A percentile compares a stretch with the other conserved stretches of the same genome.
phyloP scores from a whole-genome alignment of 345 rosid species.

The Linum usitatissimum region DNA sequence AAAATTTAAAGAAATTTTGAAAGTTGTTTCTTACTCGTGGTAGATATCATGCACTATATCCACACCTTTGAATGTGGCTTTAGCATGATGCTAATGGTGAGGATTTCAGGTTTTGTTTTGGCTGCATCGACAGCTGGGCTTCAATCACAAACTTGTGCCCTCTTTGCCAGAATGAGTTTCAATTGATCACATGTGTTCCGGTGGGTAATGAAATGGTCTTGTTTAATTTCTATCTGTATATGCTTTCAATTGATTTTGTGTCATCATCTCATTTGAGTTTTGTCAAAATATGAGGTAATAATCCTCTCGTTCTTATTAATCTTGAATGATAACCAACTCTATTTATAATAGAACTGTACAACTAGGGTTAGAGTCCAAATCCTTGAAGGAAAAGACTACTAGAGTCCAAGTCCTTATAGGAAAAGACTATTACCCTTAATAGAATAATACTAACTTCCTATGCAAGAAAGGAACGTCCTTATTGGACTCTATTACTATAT shows the following conservation, averaged over 20 bases:
- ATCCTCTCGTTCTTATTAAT: too few relatives aligned
- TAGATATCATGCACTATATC: neutral
- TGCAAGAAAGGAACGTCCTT: too few relatives aligned
- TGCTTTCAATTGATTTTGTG: neutral
- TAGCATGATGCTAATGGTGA: constrained; percentile 10
- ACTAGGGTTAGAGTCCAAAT: too few relatives aligned
- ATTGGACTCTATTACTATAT: too few relatives aligned
- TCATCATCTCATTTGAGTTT: neutral
- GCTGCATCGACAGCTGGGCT: constrained; percentile 97
- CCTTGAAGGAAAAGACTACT: too few relatives aligned
- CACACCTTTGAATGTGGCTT: constrained; percentile 11
- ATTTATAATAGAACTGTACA: too few relatives aligned
- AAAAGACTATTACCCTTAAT: too few relatives aligned
- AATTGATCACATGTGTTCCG: constrained; percentile 88
- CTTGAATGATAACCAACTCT: too few relatives aligned
- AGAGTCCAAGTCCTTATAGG: too few relatives aligned
- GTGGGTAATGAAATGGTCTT: constrained; percentile 37
- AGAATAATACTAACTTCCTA: too few relatives aligned
- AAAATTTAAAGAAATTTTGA: neutral
- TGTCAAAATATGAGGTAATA: too few relatives aligned
- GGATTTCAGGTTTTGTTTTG: constrained; percentile 86
- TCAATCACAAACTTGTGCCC: constrained; percentile 95
- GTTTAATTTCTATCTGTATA: neutral
- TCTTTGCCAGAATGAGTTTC: constrained; percentile 95
- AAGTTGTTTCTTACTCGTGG: neutral